These are phyloP conservation scores for Gentiana macrophylla DNA, from an alignment of 257 asterid genomes.

Conservation along the genomic window DNA sequence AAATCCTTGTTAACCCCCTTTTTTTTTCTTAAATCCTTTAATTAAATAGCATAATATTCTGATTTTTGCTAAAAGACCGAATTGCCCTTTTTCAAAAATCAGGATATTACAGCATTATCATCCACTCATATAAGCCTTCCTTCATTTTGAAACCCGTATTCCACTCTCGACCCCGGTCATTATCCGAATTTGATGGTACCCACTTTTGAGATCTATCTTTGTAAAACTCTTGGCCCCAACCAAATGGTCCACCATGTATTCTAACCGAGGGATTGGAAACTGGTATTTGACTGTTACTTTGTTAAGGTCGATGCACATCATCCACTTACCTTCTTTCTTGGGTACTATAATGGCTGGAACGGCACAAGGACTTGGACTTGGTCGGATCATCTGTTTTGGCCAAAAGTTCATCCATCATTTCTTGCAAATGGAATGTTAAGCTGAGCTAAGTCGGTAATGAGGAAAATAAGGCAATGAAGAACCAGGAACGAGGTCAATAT, in stretches of 20 bases:
- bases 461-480: too few species aligned
- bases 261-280: not conserved
- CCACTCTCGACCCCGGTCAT: not conserved
- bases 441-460: too few species aligned
- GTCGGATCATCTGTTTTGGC: not conserved
- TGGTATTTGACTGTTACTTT: not conserved
- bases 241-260: not conserved
- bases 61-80: too few species aligned
- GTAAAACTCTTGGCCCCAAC: not conserved
- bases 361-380: not conserved
- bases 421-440: not conserved
- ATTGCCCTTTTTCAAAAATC: too few species aligned
- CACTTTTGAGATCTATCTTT: not conserved
- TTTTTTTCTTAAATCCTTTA: too few species aligned
- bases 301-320: conserved; percentile 1
- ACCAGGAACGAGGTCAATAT: too few species aligned
- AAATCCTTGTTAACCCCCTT: too few species aligned
- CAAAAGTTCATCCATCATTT: not conserved
- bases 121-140: too few species aligned
- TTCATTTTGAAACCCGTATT: not conserved
- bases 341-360: not conserved
- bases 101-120: too few species aligned
- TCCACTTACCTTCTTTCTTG: not conserved
- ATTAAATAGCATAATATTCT: too few species aligned
- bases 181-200: conserved; percentile 2